Conservation (phyloP, 176 grass and related monocot species). For the Triticum urartu region DNA sequence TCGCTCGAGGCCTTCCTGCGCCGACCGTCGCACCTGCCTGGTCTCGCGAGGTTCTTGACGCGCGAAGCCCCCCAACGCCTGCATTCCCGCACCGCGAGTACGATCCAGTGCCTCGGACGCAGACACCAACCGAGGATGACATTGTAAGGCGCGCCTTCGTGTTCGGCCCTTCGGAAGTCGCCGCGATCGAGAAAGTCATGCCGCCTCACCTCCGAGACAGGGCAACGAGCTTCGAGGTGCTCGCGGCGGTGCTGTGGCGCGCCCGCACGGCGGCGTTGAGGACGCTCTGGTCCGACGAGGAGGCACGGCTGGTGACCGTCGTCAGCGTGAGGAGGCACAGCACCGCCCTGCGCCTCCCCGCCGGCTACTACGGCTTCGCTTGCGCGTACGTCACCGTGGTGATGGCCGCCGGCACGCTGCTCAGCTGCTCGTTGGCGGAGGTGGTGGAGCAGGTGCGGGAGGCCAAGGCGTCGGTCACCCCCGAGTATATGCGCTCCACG, state of each 20-base stretch:
- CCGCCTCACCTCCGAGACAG: not conserved
- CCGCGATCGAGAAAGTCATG: not conserved
- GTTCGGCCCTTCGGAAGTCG: not conserved
- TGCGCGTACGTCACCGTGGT: not conserved
- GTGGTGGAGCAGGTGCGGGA: not conserved
- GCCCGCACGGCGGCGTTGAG: not conserved
- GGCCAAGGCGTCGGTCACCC: not conserved
- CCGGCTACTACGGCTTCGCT: not conserved
- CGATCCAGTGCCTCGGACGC: not conserved
- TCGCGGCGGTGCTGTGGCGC: not conserved
- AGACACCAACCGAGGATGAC: not conserved
- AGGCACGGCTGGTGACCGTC: not conserved
- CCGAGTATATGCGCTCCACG: not conserved
- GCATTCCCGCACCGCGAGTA: not conserved
- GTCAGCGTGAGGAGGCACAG: conserved; percentile 4
- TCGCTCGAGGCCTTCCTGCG: not conserved
- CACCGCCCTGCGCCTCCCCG: not conserved
- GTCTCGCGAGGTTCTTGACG: not conserved
- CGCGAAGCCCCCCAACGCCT: not conserved
- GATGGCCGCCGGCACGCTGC: not conserved
- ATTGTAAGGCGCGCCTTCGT: not conserved
- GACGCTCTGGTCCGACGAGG: not conserved
- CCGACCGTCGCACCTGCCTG: not conserved
- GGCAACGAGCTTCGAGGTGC: conserved; percentile 1
- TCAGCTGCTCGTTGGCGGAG: not conserved